Evolutionary conservation across 176 grass and related monocot species (phyloP), one percentile per base, ranked within the genome.

Genomic region (Tillandsia leiboldiana): DNA sequence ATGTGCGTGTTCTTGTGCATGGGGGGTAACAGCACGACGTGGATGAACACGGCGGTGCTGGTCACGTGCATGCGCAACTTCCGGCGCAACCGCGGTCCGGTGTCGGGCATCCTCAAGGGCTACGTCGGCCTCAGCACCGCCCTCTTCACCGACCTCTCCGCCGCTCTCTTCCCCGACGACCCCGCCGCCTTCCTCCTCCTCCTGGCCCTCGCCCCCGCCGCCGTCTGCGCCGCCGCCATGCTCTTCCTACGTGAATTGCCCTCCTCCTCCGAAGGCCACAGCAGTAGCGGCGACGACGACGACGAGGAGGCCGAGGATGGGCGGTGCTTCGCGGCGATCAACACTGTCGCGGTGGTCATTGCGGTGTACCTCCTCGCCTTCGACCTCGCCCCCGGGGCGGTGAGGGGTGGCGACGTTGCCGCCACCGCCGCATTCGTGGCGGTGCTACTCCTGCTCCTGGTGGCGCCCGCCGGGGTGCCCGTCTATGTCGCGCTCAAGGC

Each of bases 41-140:
- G 94, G 94, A 99, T 99, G 94, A 99, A 99, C 89, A 99, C 94
- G 52, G 89, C 94, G 62, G 94, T 99, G 50, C 89, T 99, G 66
- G 94, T 99, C 70, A 99, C 89, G 14, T 99, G 84, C 77, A 99
- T 99, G 75, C 89, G 94, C 72, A 99, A 93, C 85, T 99, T 99
- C 79, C 84, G 94, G 1, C 73, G 82, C 29, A 99, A 80, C 72
- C 71, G 89, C 51, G 94, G 94, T 0, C 94, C 89, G 13, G 87
- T 99, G 1, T 83, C 94, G 0, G 94, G 94, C 0, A 75, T 99
- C 12, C 81, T 99, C 64, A 99, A 99, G 77, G 94, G 94, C 2
- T 99, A 90, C 63, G 89, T 93, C 2, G 94, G 94, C 1, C 89
- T 99, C 51, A 93, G 89, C 89, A 99, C 94, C 13, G 94, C 94